Evolutionary conservation across 179 eudicot genomes (phyloP).

Genomic region (Corrigiola litoralis): DNA sequence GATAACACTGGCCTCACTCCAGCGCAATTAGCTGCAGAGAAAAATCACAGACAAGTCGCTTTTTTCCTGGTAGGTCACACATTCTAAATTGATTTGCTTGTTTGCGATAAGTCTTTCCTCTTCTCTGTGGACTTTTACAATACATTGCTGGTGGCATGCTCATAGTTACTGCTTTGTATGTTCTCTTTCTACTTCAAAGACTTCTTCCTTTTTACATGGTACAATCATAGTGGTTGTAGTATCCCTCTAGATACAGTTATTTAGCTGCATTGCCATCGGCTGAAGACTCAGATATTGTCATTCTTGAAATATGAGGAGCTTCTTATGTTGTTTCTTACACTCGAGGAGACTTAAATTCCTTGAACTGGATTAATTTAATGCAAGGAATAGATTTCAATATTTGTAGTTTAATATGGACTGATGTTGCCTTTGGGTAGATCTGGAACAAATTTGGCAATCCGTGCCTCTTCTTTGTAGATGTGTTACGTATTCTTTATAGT

Average conservation of each 20-base stretch:
- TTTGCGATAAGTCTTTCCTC: neutral
- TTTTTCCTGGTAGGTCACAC: conserved; percentile 95
- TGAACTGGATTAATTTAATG: neutral
- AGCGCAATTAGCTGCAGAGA: conserved; percentile 96
- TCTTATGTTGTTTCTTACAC: neutral
- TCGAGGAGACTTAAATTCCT: neutral
- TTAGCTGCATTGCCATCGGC: no score
- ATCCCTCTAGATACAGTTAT: neutral
- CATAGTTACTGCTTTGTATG: neutral
- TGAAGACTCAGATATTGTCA: neutral
- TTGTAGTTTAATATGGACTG: neutral
- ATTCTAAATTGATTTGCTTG: conserved; percentile 16
- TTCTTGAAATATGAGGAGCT: neutral
- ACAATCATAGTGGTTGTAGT: neutral
- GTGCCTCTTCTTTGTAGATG: neutral
- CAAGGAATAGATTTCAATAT: neutral
- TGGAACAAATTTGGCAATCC: no score
- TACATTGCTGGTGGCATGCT: neutral
- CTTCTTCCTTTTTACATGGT: neutral
- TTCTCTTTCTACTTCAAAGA: neutral
- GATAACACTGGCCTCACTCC: conserved; percentile 96
- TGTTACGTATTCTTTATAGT: neutral
- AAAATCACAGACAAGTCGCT: conserved; percentile 97
- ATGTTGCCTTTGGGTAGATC: no score
- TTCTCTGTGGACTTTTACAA: neutral